phyloP scores from a whole-genome alignment of 108 stramenopile genomes.

The Discostella stelligeroides region DNA sequence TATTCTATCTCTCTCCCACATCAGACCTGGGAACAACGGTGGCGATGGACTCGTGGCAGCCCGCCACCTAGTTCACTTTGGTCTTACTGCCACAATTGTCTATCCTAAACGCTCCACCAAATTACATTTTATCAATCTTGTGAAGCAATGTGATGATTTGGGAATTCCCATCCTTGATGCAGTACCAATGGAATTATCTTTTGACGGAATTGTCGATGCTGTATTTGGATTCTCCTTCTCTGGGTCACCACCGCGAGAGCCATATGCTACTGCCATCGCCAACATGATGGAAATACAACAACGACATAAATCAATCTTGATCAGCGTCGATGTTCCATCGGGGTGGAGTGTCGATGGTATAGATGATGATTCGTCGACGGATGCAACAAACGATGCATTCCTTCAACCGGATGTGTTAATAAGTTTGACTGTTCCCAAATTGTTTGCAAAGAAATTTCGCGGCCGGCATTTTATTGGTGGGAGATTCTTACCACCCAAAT shows the following conservation, averaged over 20 bases:
- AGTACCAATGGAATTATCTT: constrained; percentile 52
- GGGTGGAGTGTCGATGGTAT: constrained; percentile 95
- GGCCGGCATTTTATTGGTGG: constrained; percentile 95
- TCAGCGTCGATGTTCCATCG: constrained; percentile 95
- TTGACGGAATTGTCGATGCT: constrained; percentile 92
- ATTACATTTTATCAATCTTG: constrained; percentile 78
- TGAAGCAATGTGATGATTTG: constrained; percentile 88
- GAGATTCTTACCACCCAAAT: constrained; percentile 85
- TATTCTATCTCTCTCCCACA: constrained; percentile 16
- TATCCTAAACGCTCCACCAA: constrained; percentile 86
- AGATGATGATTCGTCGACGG: constrained; percentile 53
- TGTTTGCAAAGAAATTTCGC: constrained; percentile 65
- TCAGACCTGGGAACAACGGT: constrained; percentile 99
- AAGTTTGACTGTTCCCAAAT: constrained; percentile 94
- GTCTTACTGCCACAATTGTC: constrained; percentile 79
- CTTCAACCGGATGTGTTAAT: constrained; percentile 83
- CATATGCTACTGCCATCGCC: constrained; percentile 83
- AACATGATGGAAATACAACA: constrained; percentile 58
- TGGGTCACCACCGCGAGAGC: constrained; percentile 72
- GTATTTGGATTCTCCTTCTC: constrained; percentile 98
- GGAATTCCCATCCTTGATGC: constrained; percentile 67
- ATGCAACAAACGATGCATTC: too few relatives aligned
- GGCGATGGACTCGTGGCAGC: constrained; percentile 99
- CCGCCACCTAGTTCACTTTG: constrained; percentile 93
- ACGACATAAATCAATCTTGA: constrained; percentile 48